phyloP scores from a whole-genome alignment of 257 asterid genomes.

The Vinca minor region DNA sequence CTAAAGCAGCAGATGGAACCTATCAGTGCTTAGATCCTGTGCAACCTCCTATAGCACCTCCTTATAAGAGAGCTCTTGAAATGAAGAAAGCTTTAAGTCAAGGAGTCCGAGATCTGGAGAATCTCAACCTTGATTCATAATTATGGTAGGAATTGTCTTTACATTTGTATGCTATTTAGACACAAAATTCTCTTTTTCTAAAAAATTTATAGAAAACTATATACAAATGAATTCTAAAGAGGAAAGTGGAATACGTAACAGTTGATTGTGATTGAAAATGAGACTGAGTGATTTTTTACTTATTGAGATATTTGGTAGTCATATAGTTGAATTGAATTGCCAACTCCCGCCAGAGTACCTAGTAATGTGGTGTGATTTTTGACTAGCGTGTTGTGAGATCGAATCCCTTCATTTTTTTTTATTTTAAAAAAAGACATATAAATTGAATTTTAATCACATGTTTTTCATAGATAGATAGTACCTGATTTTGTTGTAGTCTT shows the following conservation, averaged over 20 bases:
- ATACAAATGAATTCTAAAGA: not conserved
- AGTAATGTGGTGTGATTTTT: too few species aligned
- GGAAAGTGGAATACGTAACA: not conserved
- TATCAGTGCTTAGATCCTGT: slow-evolving; percentile 78
- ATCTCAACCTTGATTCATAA: slow-evolving; percentile 46
- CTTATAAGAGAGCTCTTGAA: slow-evolving; percentile 92
- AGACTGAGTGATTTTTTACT: not conserved
- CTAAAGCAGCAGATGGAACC: slow-evolving; percentile 62
- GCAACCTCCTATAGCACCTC: slow-evolving; percentile 97
- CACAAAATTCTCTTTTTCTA: not conserved
- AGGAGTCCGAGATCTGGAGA: slow-evolving; percentile 57
- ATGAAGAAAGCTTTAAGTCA: slow-evolving; percentile 78
- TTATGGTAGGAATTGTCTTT: not conserved
- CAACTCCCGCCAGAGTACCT: too few species aligned
- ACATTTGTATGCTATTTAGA: not conserved
- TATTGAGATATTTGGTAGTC: not conserved
- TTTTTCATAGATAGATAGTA: too few species aligned
- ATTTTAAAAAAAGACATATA: too few species aligned
- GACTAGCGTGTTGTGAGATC: too few species aligned
- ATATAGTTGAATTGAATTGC: not conserved
- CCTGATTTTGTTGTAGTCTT: too few species aligned
- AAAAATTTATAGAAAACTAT: too few species aligned
- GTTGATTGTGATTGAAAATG: too few species aligned
- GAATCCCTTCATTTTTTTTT: too few species aligned
- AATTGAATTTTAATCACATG: too few species aligned